A percentile compares a stretch with the other conserved stretches of the same genome.
Conservation (phyloP, 768 basidiomycete genomes). For the Naganishia vishniacii region DNA sequence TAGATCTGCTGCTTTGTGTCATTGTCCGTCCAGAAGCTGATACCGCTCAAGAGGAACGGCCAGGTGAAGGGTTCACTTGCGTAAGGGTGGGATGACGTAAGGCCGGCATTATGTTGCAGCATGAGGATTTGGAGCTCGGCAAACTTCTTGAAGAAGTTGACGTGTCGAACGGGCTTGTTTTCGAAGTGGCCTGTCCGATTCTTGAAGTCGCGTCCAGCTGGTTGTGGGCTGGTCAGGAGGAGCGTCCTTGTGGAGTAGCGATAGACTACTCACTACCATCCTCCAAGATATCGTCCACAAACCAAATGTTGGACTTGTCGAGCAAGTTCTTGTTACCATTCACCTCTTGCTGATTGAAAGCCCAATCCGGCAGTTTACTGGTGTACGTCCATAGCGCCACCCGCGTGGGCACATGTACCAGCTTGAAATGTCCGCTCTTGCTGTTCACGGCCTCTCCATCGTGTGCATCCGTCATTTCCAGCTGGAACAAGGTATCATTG, state of each 20-base stretch:
- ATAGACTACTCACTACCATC: conserved; percentile 59
- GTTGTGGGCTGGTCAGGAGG: too few relatives aligned
- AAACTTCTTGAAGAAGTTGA: conserved; percentile 94
- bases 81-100: conserved; percentile 96
- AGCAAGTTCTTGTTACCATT: conserved; percentile 90
- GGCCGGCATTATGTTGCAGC: conserved; percentile 97
- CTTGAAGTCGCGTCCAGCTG: conserved; percentile 56
- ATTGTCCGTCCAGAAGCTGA: conserved; percentile 92
- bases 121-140: conserved; percentile 86
- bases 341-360: conserved; percentile 91
- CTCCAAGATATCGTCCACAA: conserved; percentile 70
- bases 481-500: conserved; percentile 82
- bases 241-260: too few relatives aligned
- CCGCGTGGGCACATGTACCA: conserved; percentile 80
- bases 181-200: conserved; percentile 56
- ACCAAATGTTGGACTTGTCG: conserved; percentile 83
- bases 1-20: conserved; percentile 87
- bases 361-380: conserved; percentile 83
- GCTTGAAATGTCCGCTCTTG: conserved; percentile 85
- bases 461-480: conserved; percentile 66
- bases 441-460: conserved; percentile 83
- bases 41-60: conserved; percentile 93
- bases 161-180: conserved; percentile 65
- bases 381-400: conserved; percentile 91
- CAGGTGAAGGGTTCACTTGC: conserved; percentile 93